Base-by-base conservation (phyloP, 129 eudicot genomes). In the Flaveria sonorensis region DNA sequence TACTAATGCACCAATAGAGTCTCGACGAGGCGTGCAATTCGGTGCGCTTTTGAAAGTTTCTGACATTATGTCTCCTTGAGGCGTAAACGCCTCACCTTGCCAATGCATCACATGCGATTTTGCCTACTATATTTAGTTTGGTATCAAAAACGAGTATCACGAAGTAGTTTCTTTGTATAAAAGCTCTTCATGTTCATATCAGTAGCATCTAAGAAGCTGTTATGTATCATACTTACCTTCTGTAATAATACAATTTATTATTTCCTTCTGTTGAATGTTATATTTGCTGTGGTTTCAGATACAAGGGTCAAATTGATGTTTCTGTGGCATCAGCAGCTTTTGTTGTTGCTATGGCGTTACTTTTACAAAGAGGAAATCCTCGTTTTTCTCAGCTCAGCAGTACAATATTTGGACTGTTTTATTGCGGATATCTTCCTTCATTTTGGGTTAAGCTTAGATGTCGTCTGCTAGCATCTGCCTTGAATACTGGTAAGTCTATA, bases 381-480 rank as follows among this genome's bases (percentile, higher is more conserved):
- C 96, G 96, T 70, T 93, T 90, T 83, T 83, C 98, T 69, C 97
- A 93, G 76, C 98, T 93, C 76, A 93, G 96, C 71, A 93, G 97
- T 83, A 79, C 98, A 57, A 87, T 93, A 88, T 93, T 93, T 83
- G 98, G 98, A 28, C 70, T 93, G 30, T 93, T 93, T 75, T 93
- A 93, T 75, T 93, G 98, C 75, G 98, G 98, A 24, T 93, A 87
- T 84, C 97, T 93, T 71, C 98, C 98, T 80, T 93, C 96, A 55
- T 93, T 93, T 61, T 93, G 98, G 98, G 93, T 93, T 73, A 93
- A 93, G 82, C 92, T 93, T 67, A 91, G 98, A 53, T 93, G 98
- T 65, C 87, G 86, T 76, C 78, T 93, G 70, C 77, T 90, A 67
- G 90, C 70, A 56, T 96, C 98, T 15, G 89, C 98, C n/a, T 65